Conservation (phyloP, 257 asterid genomes). For the Rhazya stricta region DNA sequence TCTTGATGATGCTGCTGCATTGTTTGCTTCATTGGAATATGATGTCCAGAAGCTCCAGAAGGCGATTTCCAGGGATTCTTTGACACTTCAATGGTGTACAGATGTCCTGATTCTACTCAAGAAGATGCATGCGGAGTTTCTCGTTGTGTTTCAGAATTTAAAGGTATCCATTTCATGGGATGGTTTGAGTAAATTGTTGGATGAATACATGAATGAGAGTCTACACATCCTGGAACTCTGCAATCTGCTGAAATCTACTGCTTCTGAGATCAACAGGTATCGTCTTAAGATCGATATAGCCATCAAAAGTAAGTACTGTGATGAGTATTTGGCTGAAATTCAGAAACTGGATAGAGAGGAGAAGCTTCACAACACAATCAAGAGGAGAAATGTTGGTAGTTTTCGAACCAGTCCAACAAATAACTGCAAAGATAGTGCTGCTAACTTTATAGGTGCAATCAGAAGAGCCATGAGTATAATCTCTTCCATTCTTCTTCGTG, state of each 20-base stretch:
- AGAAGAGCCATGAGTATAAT: slow-evolving; percentile 19
- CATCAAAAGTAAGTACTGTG: not conserved
- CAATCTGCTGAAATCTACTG: slow-evolving; percentile 22
- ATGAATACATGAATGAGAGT: slow-evolving; percentile 25
- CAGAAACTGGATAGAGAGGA: not conserved
- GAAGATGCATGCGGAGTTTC: slow-evolving; percentile 11
- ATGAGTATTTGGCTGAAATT: not conserved
- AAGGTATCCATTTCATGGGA: slow-evolving; percentile 1
- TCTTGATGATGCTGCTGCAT: not conserved
- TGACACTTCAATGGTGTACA: slow-evolving; percentile 22
- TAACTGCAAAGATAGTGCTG: not conserved
- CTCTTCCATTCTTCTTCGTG: slow-evolving; percentile 8
- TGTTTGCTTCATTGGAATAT: slow-evolving; percentile 10
- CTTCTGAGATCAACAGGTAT: slow-evolving; percentile 10
- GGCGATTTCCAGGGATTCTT: slow-evolving; percentile 3
- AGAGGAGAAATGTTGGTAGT: slow-evolving; percentile 7
- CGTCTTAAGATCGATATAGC: slow-evolving; percentile 9
- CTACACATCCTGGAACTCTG: slow-evolving; percentile 15
- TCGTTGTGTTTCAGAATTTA: not conserved
- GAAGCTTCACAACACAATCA: slow-evolving; percentile 1
- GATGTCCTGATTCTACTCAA: slow-evolving; percentile 17
- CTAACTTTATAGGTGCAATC: slow-evolving; percentile 5
- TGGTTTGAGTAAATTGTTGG: slow-evolving; percentile 2
- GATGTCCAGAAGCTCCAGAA: slow-evolving; percentile 15
- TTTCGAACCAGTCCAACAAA: not conserved